Percentiles rank a stretch among this genome's conserved stretches.
phyloP scores from a whole-genome alignment of 2,329 filamentous ascomycete genomes.

The Fusarium buxicola region DNA sequence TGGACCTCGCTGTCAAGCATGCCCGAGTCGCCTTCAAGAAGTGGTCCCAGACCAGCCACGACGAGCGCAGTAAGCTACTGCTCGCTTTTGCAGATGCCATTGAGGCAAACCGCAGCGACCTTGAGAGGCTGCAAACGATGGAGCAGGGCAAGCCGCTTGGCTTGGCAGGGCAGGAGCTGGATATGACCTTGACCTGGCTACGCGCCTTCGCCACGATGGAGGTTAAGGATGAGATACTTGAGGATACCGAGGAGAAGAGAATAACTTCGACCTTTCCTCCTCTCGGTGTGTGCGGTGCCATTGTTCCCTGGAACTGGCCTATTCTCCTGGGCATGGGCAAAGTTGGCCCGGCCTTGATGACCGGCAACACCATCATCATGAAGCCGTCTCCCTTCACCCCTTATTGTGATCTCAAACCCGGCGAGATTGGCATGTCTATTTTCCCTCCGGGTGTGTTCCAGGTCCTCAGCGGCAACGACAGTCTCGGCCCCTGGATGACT shows the following conservation, averaged over 20 bases:
- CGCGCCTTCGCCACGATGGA: conserved; percentile 3
- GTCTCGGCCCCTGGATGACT: conserved; percentile 69
- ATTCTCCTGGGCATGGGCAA: conserved; percentile 53
- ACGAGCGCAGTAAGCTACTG: conserved; percentile 43
- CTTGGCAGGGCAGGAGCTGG: conserved; percentile 10
- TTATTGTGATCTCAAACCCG: conserved; percentile 68
- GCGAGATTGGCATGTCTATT: conserved; percentile 66
- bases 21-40: conserved; percentile 45
- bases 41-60: conserved; percentile 45
- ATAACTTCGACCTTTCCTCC: not conserved
- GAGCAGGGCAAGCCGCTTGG: conserved; percentile 46
- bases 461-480: conserved; percentile 68
- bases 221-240: conserved; percentile 31
- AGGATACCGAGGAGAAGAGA: conserved; percentile 29
- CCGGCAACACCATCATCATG: conserved; percentile 66
- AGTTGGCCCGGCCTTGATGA: conserved; percentile 65
- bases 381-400: conserved; percentile 70
- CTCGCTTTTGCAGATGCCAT: conserved; percentile 45
- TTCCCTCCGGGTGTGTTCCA: conserved; percentile 73
- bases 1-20: conserved; percentile 46
- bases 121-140: conserved; percentile 38
- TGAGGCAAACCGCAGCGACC: conserved; percentile 39
- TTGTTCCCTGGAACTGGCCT: conserved; percentile 43
- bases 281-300: conserved; percentile 33
- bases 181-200: conserved; percentile 3